Percentiles rank a stretch among this genome's conserved stretches.
These are phyloP conservation scores for Tephrocybe rancida DNA, from an alignment of 768 basidiomycete genomes.

Conservation along the genomic window DNA sequence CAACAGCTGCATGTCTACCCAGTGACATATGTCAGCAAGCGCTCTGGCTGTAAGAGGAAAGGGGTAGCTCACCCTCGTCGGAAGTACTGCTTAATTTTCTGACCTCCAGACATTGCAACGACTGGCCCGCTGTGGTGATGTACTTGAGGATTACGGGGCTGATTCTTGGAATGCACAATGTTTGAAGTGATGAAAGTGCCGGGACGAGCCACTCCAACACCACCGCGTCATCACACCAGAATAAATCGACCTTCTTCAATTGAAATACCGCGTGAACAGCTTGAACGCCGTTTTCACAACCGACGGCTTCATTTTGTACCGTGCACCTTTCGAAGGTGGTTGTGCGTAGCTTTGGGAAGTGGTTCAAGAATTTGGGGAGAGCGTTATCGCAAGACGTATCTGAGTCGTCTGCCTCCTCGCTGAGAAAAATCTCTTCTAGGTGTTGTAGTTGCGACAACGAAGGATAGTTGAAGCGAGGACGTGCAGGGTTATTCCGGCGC, in stretches of 20 bases:
- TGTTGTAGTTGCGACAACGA: conserved; percentile 5
- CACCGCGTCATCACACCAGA: not conserved
- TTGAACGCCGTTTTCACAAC: not conserved
- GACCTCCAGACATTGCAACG: conserved; percentile 5
- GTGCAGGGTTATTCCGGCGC: not conserved
- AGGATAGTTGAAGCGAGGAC: conserved; percentile 10
- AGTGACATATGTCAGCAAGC: not conserved
- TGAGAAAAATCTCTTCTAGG: conserved; percentile 11
- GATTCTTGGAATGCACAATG: not conserved
- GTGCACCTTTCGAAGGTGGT: conserved; percentile 9
- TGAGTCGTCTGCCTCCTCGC: not conserved
- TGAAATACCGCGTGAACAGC: not conserved
- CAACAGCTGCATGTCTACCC: conserved; percentile 1
- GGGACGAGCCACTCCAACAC: conserved; percentile 9
- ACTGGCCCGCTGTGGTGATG: conserved; percentile 2
- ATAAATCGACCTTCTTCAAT: not conserved
- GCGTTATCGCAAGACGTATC: not conserved
- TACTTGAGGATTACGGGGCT: not conserved
- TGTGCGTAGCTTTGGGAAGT: conserved; percentile 12
- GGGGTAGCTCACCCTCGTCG: not conserved
- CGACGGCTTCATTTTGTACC: not conserved
- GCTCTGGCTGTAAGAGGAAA: not conserved
- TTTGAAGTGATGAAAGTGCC: conserved; percentile 10
- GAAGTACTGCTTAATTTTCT: not conserved
- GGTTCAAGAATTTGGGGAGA: conserved; percentile 14